Conservation (phyloP, 345 rosid species). For the Sapria himalayana region DNA sequence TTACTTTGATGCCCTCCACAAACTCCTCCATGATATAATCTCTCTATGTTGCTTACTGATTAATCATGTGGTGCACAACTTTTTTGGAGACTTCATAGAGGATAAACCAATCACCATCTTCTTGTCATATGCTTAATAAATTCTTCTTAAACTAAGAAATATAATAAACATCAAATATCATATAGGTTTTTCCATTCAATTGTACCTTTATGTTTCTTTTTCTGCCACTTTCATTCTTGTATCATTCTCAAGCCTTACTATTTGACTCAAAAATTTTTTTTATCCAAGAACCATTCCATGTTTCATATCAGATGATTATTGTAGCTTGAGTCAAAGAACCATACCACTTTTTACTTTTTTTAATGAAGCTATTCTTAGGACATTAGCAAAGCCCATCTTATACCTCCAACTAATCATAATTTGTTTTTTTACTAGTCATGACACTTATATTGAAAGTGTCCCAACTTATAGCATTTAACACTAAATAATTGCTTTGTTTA, state of each 20-base stretch:
- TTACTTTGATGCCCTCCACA: conserved; percentile 2
- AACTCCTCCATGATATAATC: conserved; percentile 2
- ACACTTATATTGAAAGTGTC: conserved; percentile 5
- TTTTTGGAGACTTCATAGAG: neutral
- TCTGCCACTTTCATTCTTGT: neutral
- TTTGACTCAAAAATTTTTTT: neutral
- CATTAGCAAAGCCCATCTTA: neutral
- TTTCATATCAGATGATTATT: conserved; percentile 2
- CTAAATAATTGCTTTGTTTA: conserved; percentile 3
- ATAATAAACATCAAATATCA: conserved; percentile 4
- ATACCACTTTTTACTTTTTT: neutral
- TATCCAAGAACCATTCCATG: conserved; percentile 2
- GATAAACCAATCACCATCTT: conserved; percentile 7
- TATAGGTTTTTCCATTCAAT: neutral
- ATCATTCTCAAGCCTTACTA: neutral
- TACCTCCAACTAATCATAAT: neutral
- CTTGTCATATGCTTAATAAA: neutral
- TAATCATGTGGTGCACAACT: conserved; percentile 1
- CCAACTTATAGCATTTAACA: conserved; percentile 4
- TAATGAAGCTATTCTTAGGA: neutral
- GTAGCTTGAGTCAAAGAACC: conserved; percentile 3
- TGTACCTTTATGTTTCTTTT: neutral
- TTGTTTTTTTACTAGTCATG: neutral
- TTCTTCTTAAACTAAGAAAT: conserved; percentile 2
- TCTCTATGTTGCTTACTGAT: conserved; percentile 4